These are phyloP conservation scores for Hypoxylon trugodes DNA, from an alignment of 495 filamentous ascomycete genomes.

Conservation along the genomic window DNA sequence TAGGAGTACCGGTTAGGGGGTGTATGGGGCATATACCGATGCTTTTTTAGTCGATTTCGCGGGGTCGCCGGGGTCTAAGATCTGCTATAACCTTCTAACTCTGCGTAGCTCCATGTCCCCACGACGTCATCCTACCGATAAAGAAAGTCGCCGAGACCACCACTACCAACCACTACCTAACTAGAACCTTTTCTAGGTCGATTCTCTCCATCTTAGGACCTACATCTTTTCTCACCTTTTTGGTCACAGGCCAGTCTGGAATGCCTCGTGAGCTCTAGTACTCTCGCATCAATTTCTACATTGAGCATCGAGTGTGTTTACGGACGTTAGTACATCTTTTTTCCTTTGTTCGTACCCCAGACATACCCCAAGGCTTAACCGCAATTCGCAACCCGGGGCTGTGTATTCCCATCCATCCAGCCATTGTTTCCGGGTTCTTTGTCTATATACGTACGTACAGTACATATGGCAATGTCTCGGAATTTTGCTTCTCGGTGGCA, in stretches of 20 bases:
- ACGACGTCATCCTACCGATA: slow-evolving; percentile 32
- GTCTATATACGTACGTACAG: neutral
- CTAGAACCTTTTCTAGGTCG: slow-evolving; percentile 3
- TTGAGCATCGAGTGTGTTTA: neutral
- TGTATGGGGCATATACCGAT: slow-evolving; percentile 24
- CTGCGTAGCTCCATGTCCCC: slow-evolving; percentile 21
- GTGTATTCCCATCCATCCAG: neutral
- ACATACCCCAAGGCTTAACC: slow-evolving; percentile 6
- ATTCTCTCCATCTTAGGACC: neutral
- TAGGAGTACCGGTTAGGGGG: too few relatives aligned
- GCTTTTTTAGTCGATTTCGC: slow-evolving; percentile 15
- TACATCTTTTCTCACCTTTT: slow-evolving; percentile 6
- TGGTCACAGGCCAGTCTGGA: slow-evolving; percentile 17
- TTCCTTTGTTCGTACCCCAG: slow-evolving; percentile 12
- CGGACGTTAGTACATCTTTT: neutral
- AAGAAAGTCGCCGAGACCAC: slow-evolving; percentile 30
- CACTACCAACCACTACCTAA: slow-evolving; percentile 8
- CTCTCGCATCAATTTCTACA: slow-evolving; percentile 11
- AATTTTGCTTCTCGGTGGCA: neutral
- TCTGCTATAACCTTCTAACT: slow-evolving; percentile 15
- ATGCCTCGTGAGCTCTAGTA: slow-evolving; percentile 14
- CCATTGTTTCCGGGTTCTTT: neutral
- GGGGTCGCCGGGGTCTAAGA: slow-evolving; percentile 38
- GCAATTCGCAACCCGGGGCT: too few relatives aligned
- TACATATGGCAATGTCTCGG: neutral